These are phyloP conservation scores for Nicotiana rustica DNA, from an alignment of 305 asterid species.

Conservation along the genomic window DNA sequence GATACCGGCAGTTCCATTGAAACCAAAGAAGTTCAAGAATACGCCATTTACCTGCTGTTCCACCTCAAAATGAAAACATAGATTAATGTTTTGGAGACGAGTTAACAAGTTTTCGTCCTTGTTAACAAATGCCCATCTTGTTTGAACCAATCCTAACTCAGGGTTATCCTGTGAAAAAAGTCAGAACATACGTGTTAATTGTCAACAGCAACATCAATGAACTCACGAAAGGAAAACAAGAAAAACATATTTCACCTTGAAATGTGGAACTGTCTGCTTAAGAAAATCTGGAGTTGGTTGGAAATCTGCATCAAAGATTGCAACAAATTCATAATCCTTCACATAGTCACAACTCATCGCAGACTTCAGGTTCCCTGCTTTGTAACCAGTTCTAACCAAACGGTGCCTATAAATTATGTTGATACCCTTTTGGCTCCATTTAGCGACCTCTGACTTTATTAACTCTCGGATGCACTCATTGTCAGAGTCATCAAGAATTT, in stretches of 20 bases:
- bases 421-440: constrained; percentile 65
- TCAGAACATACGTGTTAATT: constrained; percentile 1
- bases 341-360: constrained; percentile 77
- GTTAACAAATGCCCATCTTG: constrained; percentile 75
- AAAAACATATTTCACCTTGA: constrained; percentile 51
- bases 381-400: constrained; percentile 65
- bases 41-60: constrained; percentile 83
- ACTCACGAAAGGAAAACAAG: background rate
- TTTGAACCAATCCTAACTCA: constrained; percentile 71
- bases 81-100: constrained; percentile 71
- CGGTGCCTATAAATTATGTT: constrained; percentile 72
- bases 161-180: constrained; percentile 62
- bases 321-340: constrained; percentile 67
- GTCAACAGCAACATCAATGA: background rate
- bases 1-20: constrained; percentile 79
- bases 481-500: constrained; percentile 74
- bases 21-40: constrained; percentile 75
- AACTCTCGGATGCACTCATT: constrained; percentile 55
- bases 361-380: constrained; percentile 77
- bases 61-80: constrained; percentile 77
- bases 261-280: constrained; percentile 67
- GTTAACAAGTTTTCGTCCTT: constrained; percentile 77
- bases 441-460: constrained; percentile 56
- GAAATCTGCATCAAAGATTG: constrained; percentile 77
- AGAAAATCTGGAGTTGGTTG: constrained; percentile 72